These are phyloP conservation scores for Phytophthora europaea DNA, from an alignment of 352 stramenopile genomes.

Conservation along the genomic window DNA sequence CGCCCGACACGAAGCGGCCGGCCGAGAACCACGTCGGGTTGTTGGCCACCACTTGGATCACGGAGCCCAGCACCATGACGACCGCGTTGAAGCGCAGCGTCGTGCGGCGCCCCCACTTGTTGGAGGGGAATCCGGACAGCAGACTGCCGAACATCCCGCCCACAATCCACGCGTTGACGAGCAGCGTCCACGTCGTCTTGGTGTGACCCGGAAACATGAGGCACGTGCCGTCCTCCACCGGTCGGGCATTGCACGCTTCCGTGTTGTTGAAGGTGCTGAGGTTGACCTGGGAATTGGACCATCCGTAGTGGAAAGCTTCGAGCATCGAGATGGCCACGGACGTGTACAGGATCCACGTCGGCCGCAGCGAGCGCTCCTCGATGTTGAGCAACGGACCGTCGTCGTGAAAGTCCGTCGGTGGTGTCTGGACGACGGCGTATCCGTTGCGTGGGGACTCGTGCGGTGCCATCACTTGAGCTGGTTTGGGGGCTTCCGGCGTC, in stretches of 20 bases:
- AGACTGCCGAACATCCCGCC: conserved; percentile 65
- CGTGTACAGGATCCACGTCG: conserved; percentile 54
- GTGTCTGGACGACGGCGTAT: conserved; percentile 27
- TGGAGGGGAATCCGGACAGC: conserved; percentile 42
- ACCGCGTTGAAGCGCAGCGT: conserved; percentile 39
- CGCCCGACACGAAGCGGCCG: conserved; percentile 52
- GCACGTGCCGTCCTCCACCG: conserved; percentile 53
- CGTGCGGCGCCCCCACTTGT: conserved; percentile 57
- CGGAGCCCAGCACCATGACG: conserved; percentile 47
- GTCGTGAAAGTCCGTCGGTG: neutral
- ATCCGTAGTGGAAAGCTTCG: conserved; percentile 65
- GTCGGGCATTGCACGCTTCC: conserved; percentile 46
- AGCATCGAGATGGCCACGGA: conserved; percentile 48
- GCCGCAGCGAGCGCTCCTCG: conserved; percentile 25
- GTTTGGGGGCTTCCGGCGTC: neutral
- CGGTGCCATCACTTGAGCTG: neutral
- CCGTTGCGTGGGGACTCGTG: conserved; percentile 13
- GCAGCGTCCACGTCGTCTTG: conserved; percentile 54
- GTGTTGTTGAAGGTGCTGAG: conserved; percentile 61
- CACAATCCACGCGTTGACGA: conserved; percentile 71
- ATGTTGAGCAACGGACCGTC: conserved; percentile 13
- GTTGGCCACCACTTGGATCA: conserved; percentile 43
- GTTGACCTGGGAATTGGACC: conserved; percentile 66
- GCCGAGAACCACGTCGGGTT: conserved; percentile 38
- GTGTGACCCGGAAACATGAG: conserved; percentile 72